phyloP scores from a whole-genome alignment of 1,284 basidiomycete genomes.

The Fistulinella cinereoalba region DNA sequence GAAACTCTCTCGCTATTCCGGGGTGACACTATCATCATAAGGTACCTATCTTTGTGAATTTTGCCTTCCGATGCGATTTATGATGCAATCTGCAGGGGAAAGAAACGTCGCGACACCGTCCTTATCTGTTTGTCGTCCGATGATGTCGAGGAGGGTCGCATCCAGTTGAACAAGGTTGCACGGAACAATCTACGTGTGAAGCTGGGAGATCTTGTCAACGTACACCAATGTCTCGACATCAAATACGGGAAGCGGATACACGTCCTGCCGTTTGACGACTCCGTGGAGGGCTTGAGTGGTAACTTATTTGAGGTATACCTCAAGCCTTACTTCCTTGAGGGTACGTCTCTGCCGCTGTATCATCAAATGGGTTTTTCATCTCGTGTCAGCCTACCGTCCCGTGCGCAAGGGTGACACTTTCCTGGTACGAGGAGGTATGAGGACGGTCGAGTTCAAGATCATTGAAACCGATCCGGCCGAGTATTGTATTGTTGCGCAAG shows the following conservation, averaged over 20 bases:
- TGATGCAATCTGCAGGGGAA: constrained; percentile 56
- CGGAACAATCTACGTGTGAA: constrained; percentile 98
- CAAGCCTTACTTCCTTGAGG: constrained; percentile 99
- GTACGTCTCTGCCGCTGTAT: constrained; percentile 36
- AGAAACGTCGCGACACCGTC: constrained; percentile 94
- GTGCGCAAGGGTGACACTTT: constrained; percentile 98
- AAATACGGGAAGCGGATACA: constrained; percentile 99
- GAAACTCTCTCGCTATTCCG: constrained; percentile 92
- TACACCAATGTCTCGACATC: constrained; percentile 96
- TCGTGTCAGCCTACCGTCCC: constrained; percentile 76
- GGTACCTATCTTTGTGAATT: constrained; percentile 47
- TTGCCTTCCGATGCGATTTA: constrained; percentile 5
- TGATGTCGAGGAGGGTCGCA: constrained; percentile 95
- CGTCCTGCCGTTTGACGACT: constrained; percentile 97
- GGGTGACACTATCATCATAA: constrained; percentile 89
- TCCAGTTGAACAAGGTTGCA: constrained; percentile 99
- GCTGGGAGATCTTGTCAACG: constrained; percentile 93
- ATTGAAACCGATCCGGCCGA: constrained; percentile 94
- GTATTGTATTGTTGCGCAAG: constrained; percentile 96
- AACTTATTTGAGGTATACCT: constrained; percentile 99
- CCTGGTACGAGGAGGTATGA: constrained; percentile 96
- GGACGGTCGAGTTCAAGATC: constrained; percentile 99
- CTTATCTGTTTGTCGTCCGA: constrained; percentile 95
- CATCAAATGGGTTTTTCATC: constrained; percentile 10
- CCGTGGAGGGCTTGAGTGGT: constrained; percentile 94